Percentiles rank a stretch among this genome's conserved stretches.
phyloP scores from a whole-genome alignment of 805 yeast species.

The Candida suzukii region DNA sequence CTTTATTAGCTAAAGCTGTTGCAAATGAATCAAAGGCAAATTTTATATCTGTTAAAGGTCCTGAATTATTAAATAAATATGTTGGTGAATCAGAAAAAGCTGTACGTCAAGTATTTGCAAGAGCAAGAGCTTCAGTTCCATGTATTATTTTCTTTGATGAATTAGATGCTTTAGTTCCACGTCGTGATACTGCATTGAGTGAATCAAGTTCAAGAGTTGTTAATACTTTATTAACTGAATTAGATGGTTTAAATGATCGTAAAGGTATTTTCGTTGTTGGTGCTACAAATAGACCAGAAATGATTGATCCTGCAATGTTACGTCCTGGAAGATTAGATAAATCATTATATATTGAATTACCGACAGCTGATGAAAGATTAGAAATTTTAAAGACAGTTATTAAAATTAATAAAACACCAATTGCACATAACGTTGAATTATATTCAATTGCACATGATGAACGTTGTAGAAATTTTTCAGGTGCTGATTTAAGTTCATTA shows the following conservation, averaged over 20 bases:
- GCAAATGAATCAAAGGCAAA: constrained; percentile 97
- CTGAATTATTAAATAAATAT: constrained; percentile 89
- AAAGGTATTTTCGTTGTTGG: constrained; percentile 92
- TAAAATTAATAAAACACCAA: constrained; percentile 67
- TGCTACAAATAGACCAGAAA: constrained; percentile 96
- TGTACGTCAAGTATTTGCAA: constrained; percentile 85
- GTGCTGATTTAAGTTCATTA: constrained; percentile 91
- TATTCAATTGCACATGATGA: constrained; percentile 59
- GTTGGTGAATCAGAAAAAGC: constrained; percentile 95
- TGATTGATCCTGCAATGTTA: constrained; percentile 97
- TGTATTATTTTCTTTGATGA: constrained; percentile 94
- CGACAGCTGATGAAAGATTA: constrained; percentile 65
- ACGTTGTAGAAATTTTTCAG: constrained; percentile 84
- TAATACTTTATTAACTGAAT: constrained; percentile 86
- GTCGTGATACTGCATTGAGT: constrained; percentile 80
- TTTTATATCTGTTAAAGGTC: constrained; percentile 93
- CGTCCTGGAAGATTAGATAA: constrained; percentile 96
- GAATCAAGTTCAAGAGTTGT: constrained; percentile 93
- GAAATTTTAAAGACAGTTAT: constrained; percentile 80
- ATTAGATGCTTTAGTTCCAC: constrained; percentile 91
- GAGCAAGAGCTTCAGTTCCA: constrained; percentile 93
- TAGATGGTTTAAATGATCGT: constrained; percentile 91
- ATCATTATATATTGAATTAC: constrained; percentile 85
- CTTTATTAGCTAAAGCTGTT: constrained; percentile 92
- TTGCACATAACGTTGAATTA: constrained; percentile 57